A percentile compares a stretch with the other conserved stretches of the same genome.
Evolutionary conservation across 148 eudicot genomes (phyloP).

Genomic region (Mesembryanthemum crystallinum): DNA sequence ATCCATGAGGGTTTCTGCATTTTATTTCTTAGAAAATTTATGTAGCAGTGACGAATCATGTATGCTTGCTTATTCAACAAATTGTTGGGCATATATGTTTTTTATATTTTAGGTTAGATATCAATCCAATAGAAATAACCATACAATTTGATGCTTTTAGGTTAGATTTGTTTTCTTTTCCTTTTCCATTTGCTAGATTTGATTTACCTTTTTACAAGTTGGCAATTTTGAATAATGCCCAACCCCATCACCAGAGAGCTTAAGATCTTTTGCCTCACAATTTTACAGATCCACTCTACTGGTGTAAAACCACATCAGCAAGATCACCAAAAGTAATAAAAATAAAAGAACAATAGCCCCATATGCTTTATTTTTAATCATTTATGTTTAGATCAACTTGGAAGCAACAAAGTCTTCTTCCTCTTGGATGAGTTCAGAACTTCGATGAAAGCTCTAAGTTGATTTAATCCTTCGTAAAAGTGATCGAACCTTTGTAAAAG

Average conservation of each 20-base stretch:
- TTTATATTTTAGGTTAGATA: not conserved
- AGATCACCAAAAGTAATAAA: constrained; percentile 3
- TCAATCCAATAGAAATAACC: not conserved
- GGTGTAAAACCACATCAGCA: constrained; percentile 15
- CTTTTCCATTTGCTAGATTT: not conserved
- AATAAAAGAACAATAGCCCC: constrained; percentile 10
- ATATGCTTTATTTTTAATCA: not conserved
- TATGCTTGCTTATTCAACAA: not conserved
- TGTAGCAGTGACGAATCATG: not conserved
- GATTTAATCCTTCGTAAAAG: constrained; percentile 3
- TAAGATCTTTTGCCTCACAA: constrained; percentile 5
- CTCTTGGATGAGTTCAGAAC: constrained; percentile 7
- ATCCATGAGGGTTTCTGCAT: not conserved
- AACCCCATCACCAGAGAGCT: constrained; percentile 8
- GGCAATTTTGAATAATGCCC: constrained; percentile 15
- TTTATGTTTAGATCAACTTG: constrained; percentile 11
- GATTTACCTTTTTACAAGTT: constrained; percentile 12
- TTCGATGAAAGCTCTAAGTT: constrained; percentile 5
- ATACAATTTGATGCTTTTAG: constrained; percentile 9
- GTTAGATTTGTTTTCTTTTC: constrained; percentile 27
- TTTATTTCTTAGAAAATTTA: not conserved
- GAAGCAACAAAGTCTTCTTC: constrained; percentile 4
- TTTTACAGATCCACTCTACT: not conserved
- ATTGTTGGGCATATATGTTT: not conserved
- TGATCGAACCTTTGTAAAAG: not conserved